phyloP scores from a whole-genome alignment of 164 flowering plant genomes.

The Amborella trichopoda region DNA sequence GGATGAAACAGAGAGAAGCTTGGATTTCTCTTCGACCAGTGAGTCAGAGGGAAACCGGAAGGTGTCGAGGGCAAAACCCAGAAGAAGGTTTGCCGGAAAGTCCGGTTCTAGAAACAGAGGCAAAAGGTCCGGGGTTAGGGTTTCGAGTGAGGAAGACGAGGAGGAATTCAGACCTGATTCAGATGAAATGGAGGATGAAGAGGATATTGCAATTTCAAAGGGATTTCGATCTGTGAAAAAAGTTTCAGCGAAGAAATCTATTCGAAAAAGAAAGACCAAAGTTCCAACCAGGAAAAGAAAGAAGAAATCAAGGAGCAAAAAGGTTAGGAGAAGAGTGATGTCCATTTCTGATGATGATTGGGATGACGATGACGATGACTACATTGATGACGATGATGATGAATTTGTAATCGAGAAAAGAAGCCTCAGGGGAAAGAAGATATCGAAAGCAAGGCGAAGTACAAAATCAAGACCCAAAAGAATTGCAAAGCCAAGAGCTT shows the following conservation, averaged over 20 bases:
- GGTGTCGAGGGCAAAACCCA: constrained; percentile 15
- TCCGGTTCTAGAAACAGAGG: constrained; percentile 4
- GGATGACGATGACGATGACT: constrained; percentile 5
- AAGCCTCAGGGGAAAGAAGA: constrained; percentile 7
- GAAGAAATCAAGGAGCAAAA: constrained; percentile 3
- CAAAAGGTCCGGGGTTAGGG: constrained; percentile 6
- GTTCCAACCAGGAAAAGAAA: constrained; percentile 27
- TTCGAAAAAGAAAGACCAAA: constrained; percentile 25
- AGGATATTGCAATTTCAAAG: too few relatives aligned
- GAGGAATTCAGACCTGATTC: constrained; percentile 3
- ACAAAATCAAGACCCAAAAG: constrained; percentile 3
- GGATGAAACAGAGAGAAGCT: constrained; percentile 33
- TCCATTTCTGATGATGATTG: not conserved
- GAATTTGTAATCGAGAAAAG: constrained; percentile 18
- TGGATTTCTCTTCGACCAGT: constrained; percentile 4
- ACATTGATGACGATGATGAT: constrained; percentile 17
- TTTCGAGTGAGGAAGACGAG: constrained; percentile 13
- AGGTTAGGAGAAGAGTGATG: not conserved
- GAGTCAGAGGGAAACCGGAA: constrained; percentile 14
- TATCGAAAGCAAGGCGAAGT: constrained; percentile 7
- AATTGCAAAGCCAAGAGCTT: not conserved
- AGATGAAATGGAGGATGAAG: constrained; percentile 1
- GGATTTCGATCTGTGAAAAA: too few relatives aligned
- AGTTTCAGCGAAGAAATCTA: constrained; percentile 13
- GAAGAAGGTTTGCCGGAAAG: constrained; percentile 7